Conservation (phyloP, 78 protist genomes). For the Capsaspora owczarzaki region DNA sequence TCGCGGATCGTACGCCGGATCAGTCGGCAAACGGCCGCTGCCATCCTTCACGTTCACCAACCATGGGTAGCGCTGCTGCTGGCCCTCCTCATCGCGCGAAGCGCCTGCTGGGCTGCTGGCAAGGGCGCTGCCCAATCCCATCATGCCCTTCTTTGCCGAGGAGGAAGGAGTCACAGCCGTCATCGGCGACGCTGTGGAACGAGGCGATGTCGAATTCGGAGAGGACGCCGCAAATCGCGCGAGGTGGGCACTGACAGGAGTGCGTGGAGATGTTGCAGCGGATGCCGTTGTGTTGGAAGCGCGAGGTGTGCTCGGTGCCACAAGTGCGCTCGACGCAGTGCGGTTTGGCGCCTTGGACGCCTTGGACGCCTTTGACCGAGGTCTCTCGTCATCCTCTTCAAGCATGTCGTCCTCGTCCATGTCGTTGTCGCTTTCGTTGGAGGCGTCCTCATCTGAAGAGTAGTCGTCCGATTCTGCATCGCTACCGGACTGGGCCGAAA, state of each 20-base stretch:
- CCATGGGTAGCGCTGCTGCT: background rate
- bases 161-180: background rate
- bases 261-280: background rate
- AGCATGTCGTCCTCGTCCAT: background rate
- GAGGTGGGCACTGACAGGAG: background rate
- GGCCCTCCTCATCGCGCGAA: no score
- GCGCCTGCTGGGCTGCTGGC: no score
- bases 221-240: background rate
- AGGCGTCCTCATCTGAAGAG: background rate
- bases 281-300: background rate
- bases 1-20: constrained; percentile 50
- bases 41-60: constrained; percentile 34
- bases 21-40: constrained; percentile 13
- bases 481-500: no score
- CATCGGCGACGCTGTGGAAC: background rate
- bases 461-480: background rate
- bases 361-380: no score
- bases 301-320: background rate
- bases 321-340: background rate
- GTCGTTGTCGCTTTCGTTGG: background rate
- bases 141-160: no score
- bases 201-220: background rate
- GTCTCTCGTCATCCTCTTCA: no score
- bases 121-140: no score
- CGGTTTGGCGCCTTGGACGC: background rate